These are phyloP conservation scores for Suhomyces yuchorum DNA, from an alignment of 1,139 yeast species.

Conservation along the genomic window DNA sequence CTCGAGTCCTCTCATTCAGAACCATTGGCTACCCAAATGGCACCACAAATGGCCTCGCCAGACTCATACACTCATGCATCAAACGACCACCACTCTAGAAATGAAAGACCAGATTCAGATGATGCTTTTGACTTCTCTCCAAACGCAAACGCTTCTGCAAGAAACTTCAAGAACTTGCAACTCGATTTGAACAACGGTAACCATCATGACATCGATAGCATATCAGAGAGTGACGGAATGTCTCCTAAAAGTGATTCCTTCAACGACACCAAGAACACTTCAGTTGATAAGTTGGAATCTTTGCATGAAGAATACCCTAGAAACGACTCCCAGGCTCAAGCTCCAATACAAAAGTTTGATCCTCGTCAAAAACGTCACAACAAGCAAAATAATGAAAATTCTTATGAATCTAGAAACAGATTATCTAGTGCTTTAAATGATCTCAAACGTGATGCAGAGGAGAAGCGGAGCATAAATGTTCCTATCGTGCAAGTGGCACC, in stretches of 20 bases:
- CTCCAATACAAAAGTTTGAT: slow-evolving; percentile 7
- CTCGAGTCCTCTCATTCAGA: not conserved
- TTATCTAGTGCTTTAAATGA: slow-evolving; percentile 35
- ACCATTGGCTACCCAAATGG: not conserved
- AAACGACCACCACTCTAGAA: not conserved
- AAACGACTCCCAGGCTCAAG: not conserved
- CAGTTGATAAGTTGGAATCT: slow-evolving; percentile 14
- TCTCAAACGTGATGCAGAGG: slow-evolving; percentile 34
- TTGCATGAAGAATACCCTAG: not conserved
- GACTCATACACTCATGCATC: slow-evolving; percentile 2
- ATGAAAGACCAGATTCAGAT: slow-evolving; percentile 7
- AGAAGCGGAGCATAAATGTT: slow-evolving; percentile 20
- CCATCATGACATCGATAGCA: slow-evolving; percentile 9
- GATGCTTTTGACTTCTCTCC: slow-evolving; percentile 21
- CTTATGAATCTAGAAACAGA: slow-evolving; percentile 16
- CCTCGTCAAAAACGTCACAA: slow-evolving; percentile 12
- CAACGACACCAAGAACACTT: slow-evolving; percentile 24
- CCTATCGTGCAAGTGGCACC: slow-evolving; percentile 2
- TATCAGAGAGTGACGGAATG: slow-evolving; percentile 15
- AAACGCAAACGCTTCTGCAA: slow-evolving; percentile 14
- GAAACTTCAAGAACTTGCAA: slow-evolving; percentile 36
- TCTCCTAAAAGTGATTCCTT: slow-evolving; percentile 16
- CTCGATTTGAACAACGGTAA: slow-evolving; percentile 24
- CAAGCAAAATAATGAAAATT: not conserved
- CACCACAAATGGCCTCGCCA: slow-evolving; percentile 9